Evolutionary conservation across 2,329 filamentous ascomycete genomes (phyloP).

Genomic region (Dactylella cylindrospora): DNA sequence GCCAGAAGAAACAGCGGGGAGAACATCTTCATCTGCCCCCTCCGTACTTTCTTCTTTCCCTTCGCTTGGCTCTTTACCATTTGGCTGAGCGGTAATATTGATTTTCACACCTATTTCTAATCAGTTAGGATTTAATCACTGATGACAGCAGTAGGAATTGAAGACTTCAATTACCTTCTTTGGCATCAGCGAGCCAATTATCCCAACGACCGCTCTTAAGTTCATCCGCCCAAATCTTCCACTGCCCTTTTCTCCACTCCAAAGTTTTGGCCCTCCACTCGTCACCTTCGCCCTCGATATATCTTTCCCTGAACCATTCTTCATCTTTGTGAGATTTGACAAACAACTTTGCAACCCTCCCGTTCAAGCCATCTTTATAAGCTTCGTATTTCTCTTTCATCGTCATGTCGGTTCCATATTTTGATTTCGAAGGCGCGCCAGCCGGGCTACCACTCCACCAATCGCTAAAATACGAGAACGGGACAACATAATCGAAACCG

Average conservation of each 20-base stretch:
- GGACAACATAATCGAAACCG: slow-evolving; percentile 48
- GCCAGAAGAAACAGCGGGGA: slow-evolving; percentile 80
- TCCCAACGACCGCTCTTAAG: slow-evolving; percentile 84
- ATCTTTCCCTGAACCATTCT: slow-evolving; percentile 97
- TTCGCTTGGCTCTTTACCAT: slow-evolving; percentile 17
- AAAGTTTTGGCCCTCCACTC: slow-evolving; percentile 73
- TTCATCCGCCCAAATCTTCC: slow-evolving; percentile 86
- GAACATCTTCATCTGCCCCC: slow-evolving; percentile 93
- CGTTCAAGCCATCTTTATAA: slow-evolving; percentile 69
- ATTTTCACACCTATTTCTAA: slow-evolving; percentile 29
- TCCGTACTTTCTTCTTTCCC: slow-evolving; percentile 55
- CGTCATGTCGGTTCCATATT: slow-evolving; percentile 31
- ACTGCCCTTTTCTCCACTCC: slow-evolving; percentile 75
- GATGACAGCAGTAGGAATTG: too few species aligned
- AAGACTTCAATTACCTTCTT: slow-evolving; percentile 46
- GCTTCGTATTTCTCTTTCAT: slow-evolving; percentile 57
- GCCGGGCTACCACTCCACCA: slow-evolving; percentile 47
- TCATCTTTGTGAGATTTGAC: slow-evolving; percentile 90
- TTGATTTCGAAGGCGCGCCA: slow-evolving; percentile 43
- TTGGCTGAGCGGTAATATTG: slow-evolving; percentile 27
- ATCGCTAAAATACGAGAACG: slow-evolving; percentile 49
- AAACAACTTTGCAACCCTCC: slow-evolving; percentile 82
- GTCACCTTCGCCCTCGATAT: slow-evolving; percentile 78
- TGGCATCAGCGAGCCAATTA: slow-evolving; percentile 59
- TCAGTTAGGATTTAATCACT: not conserved